Conservation (phyloP, 192 early-diverging fungal genomes). For the Chytriomyces hyalinus region DNA sequence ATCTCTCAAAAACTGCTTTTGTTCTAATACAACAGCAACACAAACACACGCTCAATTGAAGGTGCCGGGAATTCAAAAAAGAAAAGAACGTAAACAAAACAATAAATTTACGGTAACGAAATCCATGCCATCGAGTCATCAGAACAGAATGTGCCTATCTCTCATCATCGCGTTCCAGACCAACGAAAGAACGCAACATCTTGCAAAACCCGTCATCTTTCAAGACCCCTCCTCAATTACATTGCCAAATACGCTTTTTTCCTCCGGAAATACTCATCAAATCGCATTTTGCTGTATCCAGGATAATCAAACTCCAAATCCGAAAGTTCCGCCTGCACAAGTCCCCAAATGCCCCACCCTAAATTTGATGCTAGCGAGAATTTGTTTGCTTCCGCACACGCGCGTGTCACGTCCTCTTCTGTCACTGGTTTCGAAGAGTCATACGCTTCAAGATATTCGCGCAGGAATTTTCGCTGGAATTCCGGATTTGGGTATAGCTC, state of each 20-base stretch:
- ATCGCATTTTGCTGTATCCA: slow-evolving; percentile 81
- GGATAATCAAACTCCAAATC: slow-evolving; percentile 96
- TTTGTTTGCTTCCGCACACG: background rate
- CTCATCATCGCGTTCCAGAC: background rate
- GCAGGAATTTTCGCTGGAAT: slow-evolving; percentile 79
- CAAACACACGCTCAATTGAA: no score
- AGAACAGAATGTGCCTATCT: background rate
- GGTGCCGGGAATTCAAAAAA: background rate
- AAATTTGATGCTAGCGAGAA: slow-evolving; percentile 85
- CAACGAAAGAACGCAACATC: background rate
- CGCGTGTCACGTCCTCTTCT: background rate
- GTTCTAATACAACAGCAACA: no score
- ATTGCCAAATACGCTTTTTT: slow-evolving; percentile 38
- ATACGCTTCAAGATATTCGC: slow-evolving; percentile 64
- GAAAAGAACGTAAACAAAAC: background rate
- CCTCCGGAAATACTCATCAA: slow-evolving; percentile 66
- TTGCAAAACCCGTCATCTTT: background rate
- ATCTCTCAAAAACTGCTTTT: no score
- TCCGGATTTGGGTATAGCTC: slow-evolving; percentile 75
- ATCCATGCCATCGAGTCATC: background rate
- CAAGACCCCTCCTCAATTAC: slow-evolving; percentile 15
- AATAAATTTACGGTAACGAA: background rate
- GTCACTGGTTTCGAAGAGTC: background rate
- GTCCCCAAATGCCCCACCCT: slow-evolving; percentile 39
- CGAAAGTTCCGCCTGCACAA: slow-evolving; percentile 79